Evolutionary conservation across 1,284 basidiomycete genomes (phyloP), one percentile per base, ranked within the genome.

Genomic region (Fomes fomentarius): DNA sequence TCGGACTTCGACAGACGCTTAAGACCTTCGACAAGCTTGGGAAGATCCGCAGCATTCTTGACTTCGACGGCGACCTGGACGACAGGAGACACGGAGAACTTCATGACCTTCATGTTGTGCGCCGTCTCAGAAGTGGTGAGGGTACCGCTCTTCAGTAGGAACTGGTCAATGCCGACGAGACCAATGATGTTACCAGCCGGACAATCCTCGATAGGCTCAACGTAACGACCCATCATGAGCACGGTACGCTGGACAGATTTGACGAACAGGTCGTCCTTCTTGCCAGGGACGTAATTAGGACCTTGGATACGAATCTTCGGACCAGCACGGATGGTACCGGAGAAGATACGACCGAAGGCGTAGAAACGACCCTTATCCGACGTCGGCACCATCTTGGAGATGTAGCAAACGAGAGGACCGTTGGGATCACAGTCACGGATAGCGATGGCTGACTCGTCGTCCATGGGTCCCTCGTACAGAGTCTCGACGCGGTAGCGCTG

Each of bases 341-440:
- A 94, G 87, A 99, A 99, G 81, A 99, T 91, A 87, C 97, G 97
- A 79, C 97, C 97, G 77, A 99, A 99, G 64, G 97, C 97, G 79
- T 99, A 99, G 92, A 99, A 99, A 64, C 97, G 96, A 71, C 97
- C 97, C 81, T 99, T 99, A 80, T 99, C 97, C 68, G 96, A 97
- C 56, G 97, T 99, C 63, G 97, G 97, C 66, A 99, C 96, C 97
- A 99, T 99, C 89, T 99, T 99, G 69, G 97, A 99, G 79, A 99
- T 84, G 80, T 99, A 99, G 67, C 98, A 86, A 76, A 99, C 96
- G 65, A 99, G 90, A 64, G 97, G 97, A 62, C 88, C 97, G 62
- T 91, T 93, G 74, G 97, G 90, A 79, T 99, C 94, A 75, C 97
- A 99, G 78, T 99, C 96, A 63, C 97, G 91, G 80, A 99, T 97